phyloP scores from a whole-genome alignment of 2,329 filamentous ascomycete species.

The Anthostomella pinea region DNA sequence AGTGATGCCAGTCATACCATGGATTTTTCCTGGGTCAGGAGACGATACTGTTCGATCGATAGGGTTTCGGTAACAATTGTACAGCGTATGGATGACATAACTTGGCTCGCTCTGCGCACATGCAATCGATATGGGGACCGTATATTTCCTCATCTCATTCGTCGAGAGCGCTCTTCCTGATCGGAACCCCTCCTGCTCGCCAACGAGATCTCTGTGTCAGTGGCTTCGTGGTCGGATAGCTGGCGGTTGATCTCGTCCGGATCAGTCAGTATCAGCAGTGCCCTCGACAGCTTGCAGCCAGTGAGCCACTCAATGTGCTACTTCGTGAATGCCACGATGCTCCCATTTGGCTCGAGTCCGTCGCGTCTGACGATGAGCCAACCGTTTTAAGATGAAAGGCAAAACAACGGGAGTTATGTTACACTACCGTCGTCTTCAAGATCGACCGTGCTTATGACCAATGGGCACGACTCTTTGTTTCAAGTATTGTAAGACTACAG shows the following conservation, averaged over 20 bases:
- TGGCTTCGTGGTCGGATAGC: conserved; percentile 8
- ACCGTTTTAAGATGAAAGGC: too few relatives aligned
- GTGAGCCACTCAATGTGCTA: conserved; percentile 19
- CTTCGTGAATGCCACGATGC: conserved; percentile 8
- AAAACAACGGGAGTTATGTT: too few relatives aligned
- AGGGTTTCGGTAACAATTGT: conserved; percentile 31
- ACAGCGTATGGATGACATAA: conserved; percentile 28
- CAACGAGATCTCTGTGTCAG: conserved; percentile 12
- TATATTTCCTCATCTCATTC: conserved; percentile 24
- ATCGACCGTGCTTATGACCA: conserved; percentile 20
- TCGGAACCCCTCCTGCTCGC: conserved; percentile 5
- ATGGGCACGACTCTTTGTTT: too few relatives aligned
- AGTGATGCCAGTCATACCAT: conserved; percentile 26
- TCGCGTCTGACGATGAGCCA: too few relatives aligned
- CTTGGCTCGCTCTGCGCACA: conserved; percentile 29
- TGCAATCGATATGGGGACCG: conserved; percentile 30
- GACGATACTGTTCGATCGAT: conserved; percentile 24
- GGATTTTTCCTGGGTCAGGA: conserved; percentile 29
- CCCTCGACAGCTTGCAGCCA: conserved; percentile 16
- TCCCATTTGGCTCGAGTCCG: conserved; percentile 2
- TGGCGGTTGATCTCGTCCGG: conserved; percentile 15
- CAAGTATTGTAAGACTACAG: too few relatives aligned
- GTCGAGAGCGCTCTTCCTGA: conserved; percentile 8
- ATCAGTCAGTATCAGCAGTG: conserved; percentile 13
- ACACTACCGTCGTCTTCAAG: conserved; percentile 8